Evolutionary conservation across 208 protist species (phyloP), one percentile per base, ranked within the genome.

Genomic region (Balamuthia mandrillaris): DNA sequence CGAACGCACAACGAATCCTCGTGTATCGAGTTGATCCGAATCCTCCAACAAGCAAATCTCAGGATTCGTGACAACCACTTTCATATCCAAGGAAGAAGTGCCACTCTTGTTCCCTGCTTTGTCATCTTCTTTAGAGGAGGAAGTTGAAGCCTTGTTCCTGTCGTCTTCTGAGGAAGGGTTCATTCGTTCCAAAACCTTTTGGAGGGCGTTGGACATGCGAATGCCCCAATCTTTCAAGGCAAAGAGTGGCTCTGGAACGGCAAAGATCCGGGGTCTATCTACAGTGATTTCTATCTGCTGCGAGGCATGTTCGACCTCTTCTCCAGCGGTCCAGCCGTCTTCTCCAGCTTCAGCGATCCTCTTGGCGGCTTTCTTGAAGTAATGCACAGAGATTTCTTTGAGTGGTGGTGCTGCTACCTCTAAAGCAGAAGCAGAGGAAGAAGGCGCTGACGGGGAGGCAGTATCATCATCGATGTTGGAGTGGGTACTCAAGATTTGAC

Each of bases 121-220:
- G n/a, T n/a, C n/a, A n/a, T n/a, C n/a, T n/a, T n/a, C n/a, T n/a
- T n/a, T n/a, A n/a, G n/a, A n/a, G n/a, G n/a, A n/a, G n/a, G n/a
- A n/a, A n/a, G n/a, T n/a, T n/a, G n/a, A n/a, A n/a, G n/a, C n/a
- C n/a, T n/a, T n/a, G n/a, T n/a, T n/a, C n/a, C n/a, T n/a, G n/a
- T n/a, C n/a, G n/a, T n/a, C n/a, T n/a, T n/a, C n/a, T n/a, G n/a
- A n/a, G n/a, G n/a, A n/a, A 33, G 70, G n/a, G 31, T 79, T 12
- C 70, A 79, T 79, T 2, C 47, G 47, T 33, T 60, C n/a, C 21
- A 79, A 49, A 3, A 49, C 31, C 70, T 79, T 79, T n/a, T 60
- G 70, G 31, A 79, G 70, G 42, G 70, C 70, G 47, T 79, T 37
- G 3, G 60, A 10, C 29, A 79, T n/a, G 21, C 70, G 70, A 24